Base-by-base conservation (phyloP, 805 yeast species). In the Yamadazyma olivae region DNA sequence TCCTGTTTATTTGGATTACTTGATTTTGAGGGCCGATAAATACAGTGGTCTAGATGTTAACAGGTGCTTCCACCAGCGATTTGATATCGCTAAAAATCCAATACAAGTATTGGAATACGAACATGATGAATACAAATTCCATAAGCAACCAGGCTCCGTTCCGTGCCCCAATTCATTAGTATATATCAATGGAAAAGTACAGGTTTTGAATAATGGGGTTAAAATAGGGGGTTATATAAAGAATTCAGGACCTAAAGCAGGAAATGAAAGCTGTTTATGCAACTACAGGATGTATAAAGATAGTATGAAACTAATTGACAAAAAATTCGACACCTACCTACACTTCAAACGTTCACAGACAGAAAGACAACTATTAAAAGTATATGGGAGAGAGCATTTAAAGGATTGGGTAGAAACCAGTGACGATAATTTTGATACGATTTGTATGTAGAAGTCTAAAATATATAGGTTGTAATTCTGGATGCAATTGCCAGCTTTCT, bases 201-300 rank as follows among this genome's bases (percentile, higher is more conserved):
- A 75, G 40, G 65, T 74, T 1, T 55, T 81, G 9, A 67, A 75
- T 27, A 74, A 74, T 45, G 88, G 87, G 0, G 75, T 81, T 4
- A 76, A 70, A 41, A 77, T 77, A 43, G 90, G 91, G 0, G 67
- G 70, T 15, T 67, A 54, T 36, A 41, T 67, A 1, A 79, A 75
- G 44, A 69, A 58, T 25, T 61, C 57, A 31, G 67, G 70, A 0
- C 64, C 80, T 0, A 56, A 68, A 25, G 51, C 49, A 13, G 64
- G 69, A 12, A 77, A 79, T 5, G 68, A 62, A 19, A 67, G 75
- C 30, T 17, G 48, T 6, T 30, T 72, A 4, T 67, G 74, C 38
- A 61, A 65, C 18, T 21, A 35, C 8, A 28, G 22, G 10, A 31
- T 44, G 40, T 21, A 25, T 9, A 20, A 26, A 13, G 34, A 35